Conservation (phyloP, 1,284 basidiomycete genomes). For the Crepidotus sp. region DNA sequence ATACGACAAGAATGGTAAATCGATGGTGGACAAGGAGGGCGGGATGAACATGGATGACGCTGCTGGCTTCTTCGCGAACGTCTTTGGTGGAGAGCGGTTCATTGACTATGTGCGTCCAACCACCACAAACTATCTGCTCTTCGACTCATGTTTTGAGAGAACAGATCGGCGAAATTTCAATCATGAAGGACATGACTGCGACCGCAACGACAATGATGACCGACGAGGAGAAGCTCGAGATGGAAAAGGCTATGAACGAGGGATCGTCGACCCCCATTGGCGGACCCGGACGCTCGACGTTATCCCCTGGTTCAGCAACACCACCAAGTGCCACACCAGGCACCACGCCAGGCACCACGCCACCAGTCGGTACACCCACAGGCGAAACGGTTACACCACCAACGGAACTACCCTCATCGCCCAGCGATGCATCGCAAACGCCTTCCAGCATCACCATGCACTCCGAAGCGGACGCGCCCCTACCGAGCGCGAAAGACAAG, state of each 20-base stretch:
- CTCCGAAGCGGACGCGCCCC: conserved; percentile 20
- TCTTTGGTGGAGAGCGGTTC: conserved; percentile 87
- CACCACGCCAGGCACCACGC: background rate
- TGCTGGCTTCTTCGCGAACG: conserved; percentile 84
- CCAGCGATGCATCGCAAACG: conserved; percentile 14
- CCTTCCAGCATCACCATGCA: conserved; percentile 17
- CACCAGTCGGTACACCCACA: background rate
- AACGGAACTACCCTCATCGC: conserved; percentile 16
- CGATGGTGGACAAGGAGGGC: conserved; percentile 75
- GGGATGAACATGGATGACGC: conserved; percentile 73
- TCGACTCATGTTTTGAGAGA: background rate
- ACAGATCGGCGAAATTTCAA: conserved; percentile 86
- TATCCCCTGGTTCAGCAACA: conserved; percentile 13
- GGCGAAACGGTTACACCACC: conserved; percentile 13
- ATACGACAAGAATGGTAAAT: conserved; percentile 94
- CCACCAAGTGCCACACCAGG: background rate
- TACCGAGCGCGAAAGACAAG: conserved; percentile 36
- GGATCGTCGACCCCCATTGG: conserved; percentile 20
- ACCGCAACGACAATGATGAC: conserved; percentile 76
- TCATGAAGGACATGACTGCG: conserved; percentile 86
- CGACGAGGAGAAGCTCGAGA: conserved; percentile 86
- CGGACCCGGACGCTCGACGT: conserved; percentile 4
- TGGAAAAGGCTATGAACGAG: conserved; percentile 65
- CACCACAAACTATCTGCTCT: background rate
- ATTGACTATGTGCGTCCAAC: conserved; percentile 65